Base-by-base conservation (phyloP, 352 stramenopile species). In the Globisporangium sylvaticum region DNA sequence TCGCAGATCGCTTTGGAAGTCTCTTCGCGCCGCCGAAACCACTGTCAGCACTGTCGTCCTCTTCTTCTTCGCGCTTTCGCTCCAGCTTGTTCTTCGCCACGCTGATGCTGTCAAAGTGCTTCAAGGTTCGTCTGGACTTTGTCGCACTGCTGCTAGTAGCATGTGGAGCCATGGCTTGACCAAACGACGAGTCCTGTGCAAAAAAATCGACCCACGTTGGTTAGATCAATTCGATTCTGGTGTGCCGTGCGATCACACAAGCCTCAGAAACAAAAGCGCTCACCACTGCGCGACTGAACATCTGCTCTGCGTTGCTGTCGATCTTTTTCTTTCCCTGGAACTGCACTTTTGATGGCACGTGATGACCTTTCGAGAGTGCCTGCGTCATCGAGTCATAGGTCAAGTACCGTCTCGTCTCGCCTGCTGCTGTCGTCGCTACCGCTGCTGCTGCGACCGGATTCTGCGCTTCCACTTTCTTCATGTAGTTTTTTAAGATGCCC, bases 81-180 rank as follows among this genome's bases (percentile, higher is more conserved):
- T 52, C 58, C 3, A 67, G 14, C n/a, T 62, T 44, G 48, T 67
- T 63, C 25, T 66, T 66, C 50, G 60, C 9, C 46, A 70, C 37
- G 18, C 39, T 57, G 29, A 67, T 64, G n/a, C 66, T 71, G 52
- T 71, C 59, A 63, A 71, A 71, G 60, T 67, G 59, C 39, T 71
- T 71, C 48, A 67, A 32, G 14, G 39, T 44, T 6, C 53, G 59
- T 25, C 22, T 39, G 5, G 31, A 20, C 52, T 62, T 55, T 34
- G 37, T 10, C 10, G 20, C 39, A 14, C 24, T 29, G 12, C 24
- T 50, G 59, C 59, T 65, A 6, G 9, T 57, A 31, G 15, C 24
- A 20, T 55, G 27, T n/a, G 58, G 27, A 20, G 58, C 37, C 37
- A 55, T 55, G 24, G 39, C n/a, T 7, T 25, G 39, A 5, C 15